Conservation (phyloP, 106 monocot genomes). For the Dendrobium huoshanense region DNA sequence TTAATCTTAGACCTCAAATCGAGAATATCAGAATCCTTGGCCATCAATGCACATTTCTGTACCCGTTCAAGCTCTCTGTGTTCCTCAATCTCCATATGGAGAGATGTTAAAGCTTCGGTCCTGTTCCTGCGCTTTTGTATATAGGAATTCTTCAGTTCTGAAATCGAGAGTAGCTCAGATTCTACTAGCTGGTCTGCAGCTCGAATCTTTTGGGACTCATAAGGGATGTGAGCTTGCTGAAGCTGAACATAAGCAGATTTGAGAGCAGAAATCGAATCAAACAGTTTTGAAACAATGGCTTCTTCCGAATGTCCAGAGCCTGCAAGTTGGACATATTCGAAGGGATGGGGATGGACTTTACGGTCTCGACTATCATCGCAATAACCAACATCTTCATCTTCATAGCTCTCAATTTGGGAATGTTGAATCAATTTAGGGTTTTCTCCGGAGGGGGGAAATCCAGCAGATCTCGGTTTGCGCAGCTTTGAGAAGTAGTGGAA, state of each 20-base stretch:
- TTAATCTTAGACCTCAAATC: constrained; percentile 6
- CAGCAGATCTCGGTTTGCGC: neutral
- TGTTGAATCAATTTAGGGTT: neutral
- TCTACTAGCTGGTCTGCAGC: constrained; percentile 74
- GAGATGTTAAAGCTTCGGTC: constrained; percentile 31
- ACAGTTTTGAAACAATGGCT: neutral
- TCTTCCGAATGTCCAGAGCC: neutral
- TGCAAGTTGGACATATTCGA: neutral
- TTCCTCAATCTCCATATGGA: constrained; percentile 19
- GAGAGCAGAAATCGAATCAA: constrained; percentile 44
- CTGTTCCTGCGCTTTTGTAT: constrained; percentile 37
- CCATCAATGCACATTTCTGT: neutral
- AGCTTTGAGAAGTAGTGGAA: neutral
- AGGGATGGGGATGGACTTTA: constrained; percentile 1
- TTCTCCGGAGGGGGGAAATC: neutral
- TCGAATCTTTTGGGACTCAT: constrained; percentile 74
- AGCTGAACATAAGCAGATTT: constrained; percentile 78
- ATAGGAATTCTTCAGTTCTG: constrained; percentile 70
- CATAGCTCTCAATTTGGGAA: neutral
- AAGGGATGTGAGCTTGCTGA: constrained; percentile 79
- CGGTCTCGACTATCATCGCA: neutral
- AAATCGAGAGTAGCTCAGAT: constrained; percentile 62
- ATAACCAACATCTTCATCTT: neutral
- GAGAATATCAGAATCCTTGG: constrained; percentile 8
- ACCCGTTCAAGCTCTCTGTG: neutral